Evolutionary conservation across 495 filamentous ascomycete genomes (phyloP).

Genomic region (Lophium mytilinum): DNA sequence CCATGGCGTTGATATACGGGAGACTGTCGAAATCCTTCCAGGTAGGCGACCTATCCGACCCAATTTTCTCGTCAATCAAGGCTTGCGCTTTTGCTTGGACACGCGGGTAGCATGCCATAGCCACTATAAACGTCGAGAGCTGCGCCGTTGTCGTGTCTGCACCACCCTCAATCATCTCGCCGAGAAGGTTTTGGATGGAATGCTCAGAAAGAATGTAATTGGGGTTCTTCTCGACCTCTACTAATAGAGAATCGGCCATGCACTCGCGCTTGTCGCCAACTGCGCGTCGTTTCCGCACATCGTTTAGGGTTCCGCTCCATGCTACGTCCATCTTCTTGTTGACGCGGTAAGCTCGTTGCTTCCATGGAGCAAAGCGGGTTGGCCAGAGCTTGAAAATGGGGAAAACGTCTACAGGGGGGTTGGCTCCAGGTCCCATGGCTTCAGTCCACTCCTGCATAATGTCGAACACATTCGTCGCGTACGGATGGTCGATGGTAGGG

Average conservation of each 20-base stretch:
- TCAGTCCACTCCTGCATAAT: conserved; percentile 13
- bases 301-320: not conserved
- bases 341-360: not conserved
- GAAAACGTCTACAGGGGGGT: conserved; percentile 2
- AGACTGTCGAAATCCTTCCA: conserved; percentile 45
- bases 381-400: not conserved
- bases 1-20: conserved; percentile 42
- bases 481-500: not conserved
- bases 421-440: conserved; percentile 17
- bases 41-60: conserved; percentile 41
- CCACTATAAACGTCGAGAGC: conserved; percentile 52
- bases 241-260: conserved; percentile 40
- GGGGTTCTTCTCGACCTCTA: conserved; percentile 39
- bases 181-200: conserved; percentile 52
- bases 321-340: not conserved
- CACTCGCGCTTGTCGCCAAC: conserved; percentile 8
- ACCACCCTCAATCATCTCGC: conserved; percentile 56
- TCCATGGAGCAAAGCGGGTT: not conserved
- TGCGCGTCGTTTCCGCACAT: not conserved
- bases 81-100: conserved; percentile 45
- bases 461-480: not conserved
- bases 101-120: conserved; percentile 41
- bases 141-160: conserved; percentile 59
- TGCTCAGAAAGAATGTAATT: conserved; percentile 42
- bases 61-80: conserved; percentile 50